Evolutionary conservation across 2,329 filamentous ascomycete genomes (phyloP).

Genomic region (Cladosporium sp.): DNA sequence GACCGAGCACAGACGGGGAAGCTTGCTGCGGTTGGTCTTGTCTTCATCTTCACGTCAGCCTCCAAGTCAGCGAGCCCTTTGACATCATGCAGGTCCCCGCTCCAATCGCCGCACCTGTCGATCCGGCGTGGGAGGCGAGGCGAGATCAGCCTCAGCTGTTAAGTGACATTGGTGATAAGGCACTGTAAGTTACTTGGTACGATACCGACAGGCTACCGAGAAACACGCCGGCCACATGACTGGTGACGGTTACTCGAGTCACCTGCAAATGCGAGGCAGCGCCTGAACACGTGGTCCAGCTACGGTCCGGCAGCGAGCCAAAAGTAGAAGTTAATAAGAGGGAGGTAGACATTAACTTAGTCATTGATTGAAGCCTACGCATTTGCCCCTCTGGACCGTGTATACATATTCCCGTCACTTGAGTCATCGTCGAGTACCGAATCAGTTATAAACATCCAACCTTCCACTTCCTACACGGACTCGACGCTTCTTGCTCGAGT

Average conservation of each 20-base stretch:
- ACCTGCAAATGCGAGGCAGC: background rate
- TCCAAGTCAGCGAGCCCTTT: background rate
- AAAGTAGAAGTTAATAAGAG: background rate
- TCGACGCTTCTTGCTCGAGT: slow-evolving; percentile 11
- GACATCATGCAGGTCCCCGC: slow-evolving; percentile 22
- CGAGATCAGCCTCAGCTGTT: background rate
- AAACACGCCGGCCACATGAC: background rate
- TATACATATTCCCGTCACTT: background rate
- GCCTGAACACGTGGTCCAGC: background rate
- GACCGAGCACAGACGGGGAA: slow-evolving; percentile 17
- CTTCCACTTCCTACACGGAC: background rate
- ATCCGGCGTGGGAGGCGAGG: background rate
- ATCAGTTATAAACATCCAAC: background rate
- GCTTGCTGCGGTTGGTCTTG: background rate
- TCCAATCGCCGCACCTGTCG: background rate
- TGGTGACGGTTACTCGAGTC: background rate
- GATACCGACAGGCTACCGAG: background rate
- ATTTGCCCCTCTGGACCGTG: background rate
- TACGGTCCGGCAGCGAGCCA: background rate
- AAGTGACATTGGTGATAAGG: background rate
- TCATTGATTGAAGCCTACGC: background rate
- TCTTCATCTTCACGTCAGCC: slow-evolving; percentile 5
- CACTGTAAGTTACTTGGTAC: background rate
- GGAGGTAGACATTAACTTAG: slow-evolving; percentile 1
- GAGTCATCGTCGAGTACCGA: background rate